phyloP scores from a whole-genome alignment of 2,329 filamentous ascomycete species.

The Paecilomyces fulvus region DNA sequence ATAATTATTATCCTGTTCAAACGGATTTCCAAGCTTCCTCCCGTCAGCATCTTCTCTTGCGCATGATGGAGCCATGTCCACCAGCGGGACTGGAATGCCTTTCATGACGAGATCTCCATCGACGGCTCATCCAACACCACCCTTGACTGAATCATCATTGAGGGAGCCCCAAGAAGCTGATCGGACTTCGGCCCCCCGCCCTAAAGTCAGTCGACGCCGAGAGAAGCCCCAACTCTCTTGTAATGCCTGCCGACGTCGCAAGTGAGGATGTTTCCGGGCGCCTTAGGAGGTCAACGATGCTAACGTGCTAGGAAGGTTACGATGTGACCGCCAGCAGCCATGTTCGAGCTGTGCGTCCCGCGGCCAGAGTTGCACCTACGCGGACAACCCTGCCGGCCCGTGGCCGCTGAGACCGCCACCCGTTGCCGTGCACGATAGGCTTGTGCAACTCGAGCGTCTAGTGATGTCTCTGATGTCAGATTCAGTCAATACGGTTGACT shows the following conservation, averaged over 20 bases:
- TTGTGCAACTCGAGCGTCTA: slow-evolving; percentile 48
- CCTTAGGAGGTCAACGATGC: slow-evolving; percentile 11
- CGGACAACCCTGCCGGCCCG: slow-evolving; percentile 13
- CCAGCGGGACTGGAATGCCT: no score
- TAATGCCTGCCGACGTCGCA: slow-evolving; percentile 18
- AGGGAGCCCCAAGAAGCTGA: not conserved
- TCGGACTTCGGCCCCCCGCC: not conserved
- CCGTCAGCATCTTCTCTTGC: no score
- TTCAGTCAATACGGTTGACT: not conserved
- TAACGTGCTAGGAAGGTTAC: slow-evolving; percentile 8
- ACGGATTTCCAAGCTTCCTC: no score
- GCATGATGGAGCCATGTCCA: no score
- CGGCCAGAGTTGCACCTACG: slow-evolving; percentile 23
- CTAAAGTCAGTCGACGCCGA: slow-evolving; percentile 11
- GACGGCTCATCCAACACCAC: no score
- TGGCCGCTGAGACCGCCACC: slow-evolving; percentile 13
- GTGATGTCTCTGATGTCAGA: slow-evolving; percentile 48
- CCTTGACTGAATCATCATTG: no score
- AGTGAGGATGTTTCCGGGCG: slow-evolving; percentile 16
- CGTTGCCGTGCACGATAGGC: slow-evolving; percentile 48
- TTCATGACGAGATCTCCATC: no score
- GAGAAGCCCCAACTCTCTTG: slow-evolving; percentile 23
- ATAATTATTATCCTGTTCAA: no score
- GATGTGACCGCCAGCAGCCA: slow-evolving; percentile 21
- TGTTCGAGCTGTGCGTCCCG: slow-evolving; percentile 18